Base-by-base conservation (phyloP, 2,329 filamentous ascomycete species). In the Calonectria crousiana region DNA sequence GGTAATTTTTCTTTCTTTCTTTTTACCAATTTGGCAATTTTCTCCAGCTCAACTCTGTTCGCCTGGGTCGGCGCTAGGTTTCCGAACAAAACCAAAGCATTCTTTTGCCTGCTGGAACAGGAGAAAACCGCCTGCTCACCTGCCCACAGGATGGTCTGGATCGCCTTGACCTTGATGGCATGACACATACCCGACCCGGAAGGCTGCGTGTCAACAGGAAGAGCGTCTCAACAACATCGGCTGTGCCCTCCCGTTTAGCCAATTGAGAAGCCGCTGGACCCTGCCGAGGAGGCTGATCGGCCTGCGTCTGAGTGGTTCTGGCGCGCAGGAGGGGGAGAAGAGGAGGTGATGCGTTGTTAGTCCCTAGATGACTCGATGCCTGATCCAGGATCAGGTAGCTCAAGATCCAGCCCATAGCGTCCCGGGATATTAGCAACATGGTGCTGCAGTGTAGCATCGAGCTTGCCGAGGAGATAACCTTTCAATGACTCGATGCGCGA, bases 261-360 rank as follows among this genome's bases (percentile, higher is more conserved):
- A 69, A 64, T 67, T 41, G 74, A 72, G 72, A 78, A 73, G 77
- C 64, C 78, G 74, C 77, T 75, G 71, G 74, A 75, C 74, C 72
- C 76, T 79, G 78, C 44, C 49, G 51, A 58, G 66, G 64, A 79
- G 69, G 76, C 76, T 79, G 75, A 79, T 76, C 71, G 68, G 72
- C 70, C 71, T 71, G 44, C 56, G 67, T 65, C 60, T 72, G 71
- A 77, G 53, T 79, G 75, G 68, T 74, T 73, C 52, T 67, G 74
- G 49, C 52, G 71, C 56, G 70, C 72, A 74, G 69, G 64, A 47
- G 36, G 60, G 51, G 69, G 16, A 34, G 32, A 67, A 20, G 41
- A 32, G 36, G 69, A 66, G 58, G 60, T 44, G 65, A 28, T 67
- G 67, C 38, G 67, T 62, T 67, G 71, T 70, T 53, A 67, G 66